phyloP scores from a whole-genome alignment of 345 rosid genomes.

The Punica granatum region DNA sequence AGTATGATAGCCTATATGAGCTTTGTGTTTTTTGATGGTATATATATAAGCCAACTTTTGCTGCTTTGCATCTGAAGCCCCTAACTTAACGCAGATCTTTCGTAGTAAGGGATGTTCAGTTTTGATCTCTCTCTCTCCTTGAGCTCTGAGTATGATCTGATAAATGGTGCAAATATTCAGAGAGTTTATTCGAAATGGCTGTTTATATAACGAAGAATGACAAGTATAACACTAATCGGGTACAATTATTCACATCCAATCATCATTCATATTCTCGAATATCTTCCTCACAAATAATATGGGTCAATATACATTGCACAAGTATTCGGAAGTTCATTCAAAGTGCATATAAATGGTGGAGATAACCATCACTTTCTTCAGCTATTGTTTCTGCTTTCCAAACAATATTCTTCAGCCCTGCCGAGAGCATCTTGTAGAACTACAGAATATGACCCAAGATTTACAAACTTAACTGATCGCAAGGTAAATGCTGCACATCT shows the following conservation, averaged over 20 bases:
- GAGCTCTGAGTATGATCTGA: background rate
- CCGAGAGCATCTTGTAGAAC: conserved; percentile 73
- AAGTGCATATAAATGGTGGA: background rate
- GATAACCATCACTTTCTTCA: conserved; percentile 19
- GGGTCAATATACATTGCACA: background rate
- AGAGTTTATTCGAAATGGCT: background rate
- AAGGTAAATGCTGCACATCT: background rate
- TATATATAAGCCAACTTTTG: background rate
- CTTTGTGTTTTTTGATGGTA: no score
- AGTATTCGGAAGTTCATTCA: background rate
- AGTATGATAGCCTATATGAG: background rate
- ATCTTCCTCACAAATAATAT: background rate
- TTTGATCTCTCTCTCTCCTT: background rate
- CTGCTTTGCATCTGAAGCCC: background rate
- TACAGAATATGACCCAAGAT: conserved; percentile 12
- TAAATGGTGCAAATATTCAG: background rate
- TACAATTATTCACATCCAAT: background rate
- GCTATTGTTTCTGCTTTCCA: conserved; percentile 61
- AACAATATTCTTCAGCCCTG: conserved; percentile 75
- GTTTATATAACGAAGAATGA: background rate
- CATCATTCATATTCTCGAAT: background rate
- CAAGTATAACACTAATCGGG: background rate
- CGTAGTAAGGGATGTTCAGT: background rate
- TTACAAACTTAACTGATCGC: background rate
- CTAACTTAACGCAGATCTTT: background rate